phyloP scores from a whole-genome alignment of 2,329 filamentous ascomycete genomes.

The Keithomyces neogunnii region DNA sequence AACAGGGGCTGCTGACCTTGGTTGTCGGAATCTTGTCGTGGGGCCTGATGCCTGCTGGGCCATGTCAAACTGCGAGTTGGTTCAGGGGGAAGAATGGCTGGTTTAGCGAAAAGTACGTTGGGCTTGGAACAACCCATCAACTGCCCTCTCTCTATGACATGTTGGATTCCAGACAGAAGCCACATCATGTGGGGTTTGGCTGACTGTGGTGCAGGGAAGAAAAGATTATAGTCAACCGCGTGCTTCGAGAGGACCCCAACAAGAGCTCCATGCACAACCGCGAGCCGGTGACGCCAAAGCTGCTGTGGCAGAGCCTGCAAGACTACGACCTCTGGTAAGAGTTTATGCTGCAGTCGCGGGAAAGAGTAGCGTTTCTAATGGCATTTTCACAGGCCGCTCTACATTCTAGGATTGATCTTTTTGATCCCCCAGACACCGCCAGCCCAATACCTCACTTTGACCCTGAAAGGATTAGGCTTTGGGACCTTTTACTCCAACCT shows the following conservation, averaged over 20 bases:
- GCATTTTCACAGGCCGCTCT: background rate
- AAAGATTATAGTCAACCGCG: slow-evolving; percentile 48
- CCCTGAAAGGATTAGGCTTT: slow-evolving; percentile 31
- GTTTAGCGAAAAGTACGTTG: slow-evolving; percentile 15
- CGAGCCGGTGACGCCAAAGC: slow-evolving; percentile 30
- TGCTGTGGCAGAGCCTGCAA: slow-evolving; percentile 41
- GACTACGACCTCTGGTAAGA: slow-evolving; percentile 51
- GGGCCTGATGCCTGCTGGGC: slow-evolving; percentile 16
- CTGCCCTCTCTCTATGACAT: no score
- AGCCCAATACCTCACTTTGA: slow-evolving; percentile 33
- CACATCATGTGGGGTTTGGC: background rate
- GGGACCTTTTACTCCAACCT: slow-evolving; percentile 35
- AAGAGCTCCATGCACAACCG: slow-evolving; percentile 54
- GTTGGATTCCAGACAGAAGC: no score
- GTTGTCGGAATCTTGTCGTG: slow-evolving; percentile 13
- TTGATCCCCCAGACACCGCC: slow-evolving; percentile 32
- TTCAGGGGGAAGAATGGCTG: slow-evolving; percentile 41
- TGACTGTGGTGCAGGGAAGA: slow-evolving; percentile 28
- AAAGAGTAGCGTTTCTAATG: background rate
- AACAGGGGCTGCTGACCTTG: slow-evolving; percentile 20
- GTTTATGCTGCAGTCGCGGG: no score
- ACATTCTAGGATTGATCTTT: slow-evolving; percentile 35
- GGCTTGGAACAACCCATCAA: no score
- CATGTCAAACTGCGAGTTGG: slow-evolving; percentile 41
- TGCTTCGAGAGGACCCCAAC: slow-evolving; percentile 45